Evolutionary conservation across 352 stramenopile genomes (phyloP).

Genomic region (Globisporangium sylvaticum): DNA sequence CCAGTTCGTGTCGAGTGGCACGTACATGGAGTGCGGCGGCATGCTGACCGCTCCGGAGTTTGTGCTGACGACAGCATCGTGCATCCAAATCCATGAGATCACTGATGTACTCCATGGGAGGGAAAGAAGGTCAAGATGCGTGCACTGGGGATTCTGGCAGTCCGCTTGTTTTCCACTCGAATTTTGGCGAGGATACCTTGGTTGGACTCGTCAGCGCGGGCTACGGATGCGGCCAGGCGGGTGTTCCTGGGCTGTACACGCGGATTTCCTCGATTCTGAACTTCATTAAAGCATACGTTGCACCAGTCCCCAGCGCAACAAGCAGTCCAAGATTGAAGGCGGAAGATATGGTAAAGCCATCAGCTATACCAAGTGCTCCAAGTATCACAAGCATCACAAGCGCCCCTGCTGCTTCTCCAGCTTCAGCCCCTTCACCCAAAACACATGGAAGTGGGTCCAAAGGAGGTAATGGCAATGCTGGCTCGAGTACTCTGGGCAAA

Average conservation of each 20-base stretch:
- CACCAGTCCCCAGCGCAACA: background rate
- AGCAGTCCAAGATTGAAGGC: background rate
- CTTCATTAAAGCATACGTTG: background rate
- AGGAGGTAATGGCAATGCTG: too few relatives aligned
- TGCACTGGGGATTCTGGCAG: slow-evolving; percentile 21
- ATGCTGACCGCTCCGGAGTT: too few relatives aligned
- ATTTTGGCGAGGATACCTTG: background rate
- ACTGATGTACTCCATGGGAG: too few relatives aligned
- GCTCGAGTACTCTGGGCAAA: too few relatives aligned
- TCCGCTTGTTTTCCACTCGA: slow-evolving; percentile 11
- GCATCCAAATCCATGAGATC: too few relatives aligned
- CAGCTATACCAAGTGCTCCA: background rate
- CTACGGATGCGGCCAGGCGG: slow-evolving; percentile 7
- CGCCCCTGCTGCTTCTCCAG: background rate
- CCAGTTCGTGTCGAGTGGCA: too few relatives aligned
- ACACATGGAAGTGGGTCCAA: too few relatives aligned
- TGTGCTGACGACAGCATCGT: too few relatives aligned
- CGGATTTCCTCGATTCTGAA: slow-evolving; percentile 5
- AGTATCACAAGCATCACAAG: background rate
- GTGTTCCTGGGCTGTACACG: slow-evolving; percentile 15
- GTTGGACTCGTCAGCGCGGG: slow-evolving; percentile 15
- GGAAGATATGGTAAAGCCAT: background rate
- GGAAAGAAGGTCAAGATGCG: slow-evolving; percentile 7
- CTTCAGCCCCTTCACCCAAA: too few relatives aligned
- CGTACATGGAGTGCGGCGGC: too few relatives aligned